Evolutionary conservation across 2,329 filamentous ascomycete genomes (phyloP).

Genomic region (Pseudomassariella vexata): DNA sequence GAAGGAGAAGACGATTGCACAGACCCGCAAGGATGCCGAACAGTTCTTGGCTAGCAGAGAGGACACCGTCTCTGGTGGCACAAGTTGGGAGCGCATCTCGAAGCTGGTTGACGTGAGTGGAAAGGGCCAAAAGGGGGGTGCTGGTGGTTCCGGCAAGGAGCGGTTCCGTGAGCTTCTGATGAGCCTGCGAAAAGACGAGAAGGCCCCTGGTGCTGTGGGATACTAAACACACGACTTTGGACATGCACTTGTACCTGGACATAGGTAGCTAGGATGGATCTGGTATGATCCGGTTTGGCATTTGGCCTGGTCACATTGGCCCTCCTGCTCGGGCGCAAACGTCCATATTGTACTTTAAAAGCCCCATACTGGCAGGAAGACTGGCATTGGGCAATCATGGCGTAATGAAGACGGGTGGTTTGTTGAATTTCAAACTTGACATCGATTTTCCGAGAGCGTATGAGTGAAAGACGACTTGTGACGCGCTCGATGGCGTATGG

Average conservation of each 20-base stretch:
- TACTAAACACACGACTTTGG: conserved; percentile 34
- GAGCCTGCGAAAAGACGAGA: conserved; percentile 88
- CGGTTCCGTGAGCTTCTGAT: conserved; percentile 88
- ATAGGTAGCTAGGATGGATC: conserved; percentile 2
- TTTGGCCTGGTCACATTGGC: not conserved
- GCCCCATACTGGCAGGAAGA: conserved; percentile 2
- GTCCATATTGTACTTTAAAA: conserved; percentile 10
- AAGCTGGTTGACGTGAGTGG: conserved; percentile 97
- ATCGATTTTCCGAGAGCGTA: no score
- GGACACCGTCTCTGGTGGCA: conserved; percentile 89
- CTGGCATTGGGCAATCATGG: conserved; percentile 7
- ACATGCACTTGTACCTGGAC: conserved; percentile 16
- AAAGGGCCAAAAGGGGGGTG: conserved; percentile 82
- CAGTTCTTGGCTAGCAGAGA: conserved; percentile 85
- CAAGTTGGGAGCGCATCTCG: conserved; percentile 96
- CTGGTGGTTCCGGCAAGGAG: conserved; percentile 87
- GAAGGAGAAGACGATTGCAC: conserved; percentile 86
- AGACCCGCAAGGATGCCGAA: conserved; percentile 87
- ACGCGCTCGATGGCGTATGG: no score
- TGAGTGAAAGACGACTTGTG: no score
- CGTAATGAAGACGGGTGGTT: conserved; percentile 5
- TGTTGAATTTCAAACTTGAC: no score
- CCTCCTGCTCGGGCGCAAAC: conserved; percentile 1
- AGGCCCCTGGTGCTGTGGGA: conserved; percentile 63
- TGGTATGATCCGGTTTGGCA: conserved; percentile 1